These are phyloP conservation scores for Brassica carinata DNA, from an alignment of 345 rosid species.

Conservation along the genomic window DNA sequence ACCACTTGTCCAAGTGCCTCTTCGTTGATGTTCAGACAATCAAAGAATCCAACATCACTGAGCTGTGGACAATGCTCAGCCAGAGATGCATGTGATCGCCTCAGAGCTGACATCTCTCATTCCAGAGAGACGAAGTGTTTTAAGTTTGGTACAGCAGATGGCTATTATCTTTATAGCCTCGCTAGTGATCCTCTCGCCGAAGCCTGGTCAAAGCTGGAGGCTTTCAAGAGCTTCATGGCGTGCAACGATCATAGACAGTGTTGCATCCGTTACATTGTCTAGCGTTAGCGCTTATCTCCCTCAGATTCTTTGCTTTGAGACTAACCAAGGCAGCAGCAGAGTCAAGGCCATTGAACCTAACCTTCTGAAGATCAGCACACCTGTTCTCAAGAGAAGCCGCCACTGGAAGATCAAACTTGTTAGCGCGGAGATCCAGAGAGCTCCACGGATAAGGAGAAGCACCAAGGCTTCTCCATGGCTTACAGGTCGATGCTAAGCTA, in stretches of 20 bases:
- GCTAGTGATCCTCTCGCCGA: too few relatives aligned
- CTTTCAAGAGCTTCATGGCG: too few relatives aligned
- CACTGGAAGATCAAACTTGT: constrained; percentile 54
- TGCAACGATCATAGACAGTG: too few relatives aligned
- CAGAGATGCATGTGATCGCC: constrained; percentile 63
- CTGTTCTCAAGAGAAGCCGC: constrained; percentile 60
- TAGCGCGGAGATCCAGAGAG: constrained; percentile 72
- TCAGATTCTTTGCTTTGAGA: constrained; percentile 61
- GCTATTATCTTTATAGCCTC: too few relatives aligned
- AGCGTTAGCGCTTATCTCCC: constrained; percentile 68
- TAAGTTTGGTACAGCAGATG: too few relatives aligned
- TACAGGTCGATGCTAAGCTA: constrained; percentile 70
- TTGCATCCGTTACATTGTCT: constrained; percentile 77
- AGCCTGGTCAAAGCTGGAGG: too few relatives aligned
- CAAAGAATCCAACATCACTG: constrained; percentile 74
- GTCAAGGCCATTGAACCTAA: constrained; percentile 69
- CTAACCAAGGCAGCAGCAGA: constrained; percentile 71
- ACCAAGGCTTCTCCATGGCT: constrained; percentile 61
- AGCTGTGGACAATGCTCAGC: too few relatives aligned
- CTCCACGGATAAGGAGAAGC: constrained; percentile 67
- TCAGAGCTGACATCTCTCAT: too few relatives aligned
- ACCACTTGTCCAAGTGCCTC: constrained; percentile 59
- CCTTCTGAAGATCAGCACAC: constrained; percentile 59
- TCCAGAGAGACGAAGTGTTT: too few relatives aligned
- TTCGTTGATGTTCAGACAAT: constrained; percentile 68